phyloP scores from a whole-genome alignment of 345 rosid species.

The Pistacia integerrima region DNA sequence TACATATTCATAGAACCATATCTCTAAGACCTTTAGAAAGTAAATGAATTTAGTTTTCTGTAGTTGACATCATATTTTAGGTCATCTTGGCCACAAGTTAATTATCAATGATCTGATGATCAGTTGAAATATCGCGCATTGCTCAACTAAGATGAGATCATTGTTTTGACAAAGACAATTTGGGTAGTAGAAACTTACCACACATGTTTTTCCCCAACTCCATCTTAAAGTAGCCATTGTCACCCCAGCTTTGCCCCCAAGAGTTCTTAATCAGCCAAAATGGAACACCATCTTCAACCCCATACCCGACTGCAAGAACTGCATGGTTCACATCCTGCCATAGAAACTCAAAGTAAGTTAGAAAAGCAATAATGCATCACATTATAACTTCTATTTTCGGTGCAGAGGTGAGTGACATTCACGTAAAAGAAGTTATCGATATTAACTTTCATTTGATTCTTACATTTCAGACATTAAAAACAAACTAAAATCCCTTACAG shows the following conservation, averaged over 20 bases:
- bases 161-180: not conserved
- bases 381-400: not conserved
- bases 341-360: slow-evolving; percentile 13
- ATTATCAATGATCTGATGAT: not conserved
- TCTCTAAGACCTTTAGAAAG: no score
- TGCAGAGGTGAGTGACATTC: not conserved
- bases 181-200: slow-evolving; percentile 52
- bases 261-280: slow-evolving; percentile 97
- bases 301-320: slow-evolving; percentile 92
- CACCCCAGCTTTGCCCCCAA: slow-evolving; percentile 85
- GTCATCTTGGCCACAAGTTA: not conserved
- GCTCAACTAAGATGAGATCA: not conserved
- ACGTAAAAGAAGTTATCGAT: no score
- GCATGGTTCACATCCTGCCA: slow-evolving; percentile 97
- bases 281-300: slow-evolving; percentile 75
- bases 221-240: slow-evolving; percentile 92
- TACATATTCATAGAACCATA: no score
- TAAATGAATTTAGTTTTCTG: not conserved
- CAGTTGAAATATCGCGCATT: not conserved
- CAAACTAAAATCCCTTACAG: not conserved
- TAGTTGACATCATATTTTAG: not conserved
- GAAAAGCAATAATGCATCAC: not conserved
- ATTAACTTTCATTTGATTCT: not conserved
- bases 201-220: slow-evolving; percentile 96
- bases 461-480: not conserved